Base-by-base conservation (phyloP, 768 basidiomycete species). In the Mycena venus region DNA sequence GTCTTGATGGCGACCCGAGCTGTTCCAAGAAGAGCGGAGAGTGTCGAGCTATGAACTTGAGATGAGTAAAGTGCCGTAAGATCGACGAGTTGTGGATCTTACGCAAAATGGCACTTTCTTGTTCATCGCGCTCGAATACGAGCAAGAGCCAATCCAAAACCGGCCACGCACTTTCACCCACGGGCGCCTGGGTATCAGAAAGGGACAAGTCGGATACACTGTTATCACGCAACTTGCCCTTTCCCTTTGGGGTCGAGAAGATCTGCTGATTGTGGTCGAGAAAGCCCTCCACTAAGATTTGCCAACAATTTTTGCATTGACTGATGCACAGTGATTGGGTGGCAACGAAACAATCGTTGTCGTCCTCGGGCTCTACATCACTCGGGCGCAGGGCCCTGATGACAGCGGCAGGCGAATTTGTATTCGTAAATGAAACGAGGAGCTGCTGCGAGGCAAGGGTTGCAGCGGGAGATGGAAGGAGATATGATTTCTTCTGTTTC, bases 111-210 rank as follows among this genome's bases (percentile, higher is more conserved):
- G 27, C 10, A 69, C 42, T 49, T 51, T 51, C 66, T 12, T 77
- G 73, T 76, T 94, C 91, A 72, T 95, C 94, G 75, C 88, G 89
- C 78, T 96, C 93, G 75, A 94, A 94, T 23, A 95, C 76, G 25
- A 83, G 79, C 14, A 96, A 66, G 0, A 95, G 75, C 92, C 93
- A 95, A 25, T 91, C 89, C n/a, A 96, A 86, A 49, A 92, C 79
- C 34, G 89, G 87, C 94, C 95, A 96, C 6, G 93, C 91, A 73
- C 91, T 84, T 58, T 89, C 87, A 27, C 89, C 90, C 27, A 95
- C 88, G 14, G 87, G 79, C n/a, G 77, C 73, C 42, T 66, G 76
- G 14, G 42, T 38, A 59, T 70, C 76, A 23, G 67, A 72, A 36
- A 64, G 68, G 74, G n/a, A 84, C 78, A n/a, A n/a, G n/a, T n/a